These are phyloP conservation scores for Cokeromyces recurvatus DNA, from an alignment of 371 early-diverging fungal genomes.

Conservation along the genomic window DNA sequence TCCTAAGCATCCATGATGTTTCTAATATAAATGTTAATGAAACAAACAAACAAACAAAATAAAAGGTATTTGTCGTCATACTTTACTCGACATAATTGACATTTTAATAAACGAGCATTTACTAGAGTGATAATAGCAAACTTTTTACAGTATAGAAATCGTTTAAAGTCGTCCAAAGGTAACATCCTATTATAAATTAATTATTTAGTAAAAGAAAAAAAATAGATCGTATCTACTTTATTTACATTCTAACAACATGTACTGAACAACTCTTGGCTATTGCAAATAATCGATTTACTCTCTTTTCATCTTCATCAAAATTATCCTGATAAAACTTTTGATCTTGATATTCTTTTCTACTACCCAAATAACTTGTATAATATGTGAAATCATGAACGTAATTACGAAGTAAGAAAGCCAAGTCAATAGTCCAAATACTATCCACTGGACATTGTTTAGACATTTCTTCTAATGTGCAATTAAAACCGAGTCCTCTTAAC, in stretches of 20 bases:
- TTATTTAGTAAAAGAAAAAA: too few relatives aligned
- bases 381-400: slow-evolving; percentile 79
- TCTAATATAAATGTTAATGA: slow-evolving; percentile 27
- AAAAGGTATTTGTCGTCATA: too few relatives aligned
- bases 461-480: slow-evolving; percentile 38
- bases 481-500: slow-evolving; percentile 52
- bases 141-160: slow-evolving; percentile 67
- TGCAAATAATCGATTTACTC: slow-evolving; percentile 76
- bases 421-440: slow-evolving; percentile 88
- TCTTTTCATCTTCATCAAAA: slow-evolving; percentile 65
- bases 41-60: too few relatives aligned
- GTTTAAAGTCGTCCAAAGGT: slow-evolving; percentile 72
- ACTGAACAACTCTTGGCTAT: slow-evolving; percentile 65
- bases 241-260: slow-evolving; percentile 70
- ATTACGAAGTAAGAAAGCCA: slow-evolving; percentile 69
- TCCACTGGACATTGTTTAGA: slow-evolving; percentile 45
- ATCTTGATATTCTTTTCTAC: slow-evolving; percentile 65
- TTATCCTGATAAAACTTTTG: slow-evolving; percentile 69
- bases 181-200: slow-evolving; percentile 58
- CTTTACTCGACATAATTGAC: slow-evolving; percentile 54
- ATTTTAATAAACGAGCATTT: slow-evolving; percentile 59
- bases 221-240: too few relatives aligned
- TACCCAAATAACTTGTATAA: slow-evolving; percentile 81
- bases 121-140: slow-evolving; percentile 76
- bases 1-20: slow-evolving; percentile 32